These are phyloP conservation scores for Bipolaris oryzae DNA, from an alignment of 2,329 filamentous ascomycete genomes.

Conservation along the genomic window DNA sequence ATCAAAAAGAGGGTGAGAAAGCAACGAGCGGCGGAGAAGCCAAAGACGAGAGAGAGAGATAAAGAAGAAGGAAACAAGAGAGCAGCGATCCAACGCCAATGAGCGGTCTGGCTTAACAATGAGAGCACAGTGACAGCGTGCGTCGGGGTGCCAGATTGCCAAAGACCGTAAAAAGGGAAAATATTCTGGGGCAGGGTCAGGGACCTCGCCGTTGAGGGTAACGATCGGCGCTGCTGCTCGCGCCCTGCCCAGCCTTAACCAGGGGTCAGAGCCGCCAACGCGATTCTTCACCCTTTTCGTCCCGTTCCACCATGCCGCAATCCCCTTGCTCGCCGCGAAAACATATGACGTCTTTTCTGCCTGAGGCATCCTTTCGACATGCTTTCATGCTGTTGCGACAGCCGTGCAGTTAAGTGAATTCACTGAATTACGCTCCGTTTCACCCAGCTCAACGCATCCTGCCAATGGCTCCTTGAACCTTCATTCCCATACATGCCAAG, in stretches of 20 bases:
- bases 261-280: slow-evolving; percentile 4
- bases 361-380: neutral
- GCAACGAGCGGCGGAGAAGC: neutral
- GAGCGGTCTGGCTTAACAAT: slow-evolving; percentile 8
- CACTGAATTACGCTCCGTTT: neutral
- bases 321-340: slow-evolving; percentile 7
- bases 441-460: neutral
- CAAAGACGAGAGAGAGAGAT: neutral
- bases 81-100: neutral
- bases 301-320: neutral
- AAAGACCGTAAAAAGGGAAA: slow-evolving; percentile 4
- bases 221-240: neutral
- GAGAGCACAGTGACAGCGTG: slow-evolving; percentile 13
- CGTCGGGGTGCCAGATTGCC: slow-evolving; percentile 9
- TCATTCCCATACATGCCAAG: neutral
- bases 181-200: slow-evolving; percentile 13
- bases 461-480: neutral
- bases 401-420: neutral
- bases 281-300: neutral
- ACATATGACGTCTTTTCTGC: slow-evolving; percentile 14
- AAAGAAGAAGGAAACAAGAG: neutral
- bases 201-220: neutral
- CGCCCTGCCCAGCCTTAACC: neutral
- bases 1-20: neutral
- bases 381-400: neutral